Percentiles rank a stretch among this genome's conserved stretches.
Conservation (phyloP, 2,329 filamentous ascomycete species). For the Colletotrichum sidae region DNA sequence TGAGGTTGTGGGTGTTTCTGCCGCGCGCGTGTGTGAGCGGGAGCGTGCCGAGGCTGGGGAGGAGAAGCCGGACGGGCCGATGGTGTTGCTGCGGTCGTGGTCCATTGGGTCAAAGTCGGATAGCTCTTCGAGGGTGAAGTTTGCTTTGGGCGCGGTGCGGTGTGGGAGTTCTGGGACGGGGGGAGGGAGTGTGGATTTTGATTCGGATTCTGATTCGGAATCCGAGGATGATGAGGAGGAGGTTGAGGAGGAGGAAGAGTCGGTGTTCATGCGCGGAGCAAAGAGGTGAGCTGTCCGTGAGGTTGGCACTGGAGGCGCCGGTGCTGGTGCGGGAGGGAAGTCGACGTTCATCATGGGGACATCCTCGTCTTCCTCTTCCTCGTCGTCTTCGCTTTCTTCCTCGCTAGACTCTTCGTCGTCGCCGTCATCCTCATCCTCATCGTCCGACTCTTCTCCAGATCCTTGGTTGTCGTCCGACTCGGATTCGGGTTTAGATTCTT, state of each 20-base stretch:
- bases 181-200: slow-evolving; percentile 39
- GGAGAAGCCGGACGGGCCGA: slow-evolving; percentile 61
- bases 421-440: slow-evolving; percentile 29
- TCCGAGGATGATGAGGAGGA: slow-evolving; percentile 10
- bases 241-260: slow-evolving; percentile 13
- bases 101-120: slow-evolving; percentile 59
- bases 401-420: slow-evolving; percentile 22
- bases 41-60: slow-evolving; percentile 55
- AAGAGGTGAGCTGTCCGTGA: neutral
- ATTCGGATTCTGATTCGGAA: slow-evolving; percentile 37
- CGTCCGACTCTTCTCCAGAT: slow-evolving; percentile 1
- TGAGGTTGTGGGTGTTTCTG: too few species aligned
- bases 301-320: slow-evolving; percentile 23
- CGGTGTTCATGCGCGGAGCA: slow-evolving; percentile 14
- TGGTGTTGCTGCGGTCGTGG: slow-evolving; percentile 54
- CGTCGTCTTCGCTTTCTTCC: slow-evolving; percentile 16
- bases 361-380: slow-evolving; percentile 32
- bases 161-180: slow-evolving; percentile 7
- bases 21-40: slow-evolving; percentile 44
- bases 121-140: slow-evolving; percentile 58
- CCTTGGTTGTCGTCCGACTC: slow-evolving; percentile 11
- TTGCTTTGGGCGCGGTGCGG: slow-evolving; percentile 10
- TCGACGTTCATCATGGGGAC: slow-evolving; percentile 15
- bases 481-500: slow-evolving; percentile 13
- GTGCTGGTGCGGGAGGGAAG: slow-evolving; percentile 12